These are phyloP conservation scores for Crucibulum laeve DNA, from an alignment of 768 basidiomycete genomes.

Conservation along the genomic window DNA sequence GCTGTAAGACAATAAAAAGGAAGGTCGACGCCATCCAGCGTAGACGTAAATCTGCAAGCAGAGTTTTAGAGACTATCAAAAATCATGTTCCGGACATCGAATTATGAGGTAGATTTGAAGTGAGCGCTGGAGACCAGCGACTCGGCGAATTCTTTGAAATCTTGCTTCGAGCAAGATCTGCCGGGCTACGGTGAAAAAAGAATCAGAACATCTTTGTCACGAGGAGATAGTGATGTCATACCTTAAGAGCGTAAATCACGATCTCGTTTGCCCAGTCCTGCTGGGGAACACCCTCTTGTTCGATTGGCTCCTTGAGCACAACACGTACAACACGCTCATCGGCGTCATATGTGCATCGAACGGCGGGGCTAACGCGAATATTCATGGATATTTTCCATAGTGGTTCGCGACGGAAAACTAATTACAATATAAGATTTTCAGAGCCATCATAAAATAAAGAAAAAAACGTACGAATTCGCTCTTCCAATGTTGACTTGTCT, in stretches of 20 bases:
- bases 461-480: conserved; percentile 43
- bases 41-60: too few relatives aligned
- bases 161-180: conserved; percentile 44
- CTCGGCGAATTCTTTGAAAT: conserved; percentile 51
- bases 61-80: too few relatives aligned
- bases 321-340: conserved; percentile 54
- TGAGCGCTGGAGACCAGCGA: conserved; percentile 34
- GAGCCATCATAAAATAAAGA: background rate
- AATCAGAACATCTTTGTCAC: background rate
- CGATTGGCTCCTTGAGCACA: conserved; percentile 44
- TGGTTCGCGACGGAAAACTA: conserved; percentile 70
- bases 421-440: background rate
- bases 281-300: conserved; percentile 15
- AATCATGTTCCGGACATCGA: too few relatives aligned
- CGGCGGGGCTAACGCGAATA: conserved; percentile 45
- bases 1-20: too few relatives aligned
- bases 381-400: conserved; percentile 71
- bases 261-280: conserved; percentile 32
- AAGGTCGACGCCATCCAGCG: too few relatives aligned
- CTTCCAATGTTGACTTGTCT: conserved; percentile 32
- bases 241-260: conserved; percentile 65
- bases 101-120: conserved; percentile 23
- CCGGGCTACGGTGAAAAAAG: conserved; percentile 29
- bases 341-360: conserved; percentile 55
- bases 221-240: conserved; percentile 16